Conservation (phyloP, 1,284 basidiomycete species). For the Sutorius eximius region DNA sequence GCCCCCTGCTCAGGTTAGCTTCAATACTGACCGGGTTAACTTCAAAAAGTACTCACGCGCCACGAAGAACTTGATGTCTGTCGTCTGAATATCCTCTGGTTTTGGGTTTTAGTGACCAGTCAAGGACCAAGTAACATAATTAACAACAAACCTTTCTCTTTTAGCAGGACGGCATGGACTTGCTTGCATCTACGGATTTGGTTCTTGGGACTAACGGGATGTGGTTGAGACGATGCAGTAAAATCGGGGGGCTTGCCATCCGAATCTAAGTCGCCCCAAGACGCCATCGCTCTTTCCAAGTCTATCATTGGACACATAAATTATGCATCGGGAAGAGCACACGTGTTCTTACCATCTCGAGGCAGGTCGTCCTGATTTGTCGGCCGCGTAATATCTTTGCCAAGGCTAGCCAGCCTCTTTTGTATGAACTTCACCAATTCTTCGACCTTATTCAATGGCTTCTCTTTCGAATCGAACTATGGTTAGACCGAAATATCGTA, state of each 20-base stretch:
- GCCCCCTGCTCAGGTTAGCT: not conserved
- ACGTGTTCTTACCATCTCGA: not conserved
- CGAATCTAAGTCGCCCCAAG: not conserved
- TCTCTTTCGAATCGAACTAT: not conserved
- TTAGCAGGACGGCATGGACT: not conserved
- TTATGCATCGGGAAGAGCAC: not conserved
- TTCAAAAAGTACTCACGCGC: constrained; percentile 6
- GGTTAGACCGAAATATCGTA: not conserved
- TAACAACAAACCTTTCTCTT: constrained; percentile 1
- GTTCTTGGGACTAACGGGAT: not conserved
- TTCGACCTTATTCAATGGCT: not conserved
- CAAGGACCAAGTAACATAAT: too few relatives aligned
- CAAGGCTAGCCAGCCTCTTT: not conserved
- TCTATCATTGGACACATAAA: not conserved
- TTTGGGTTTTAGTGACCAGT: not conserved
- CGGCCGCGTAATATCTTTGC: not conserved
- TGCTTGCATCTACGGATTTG: constrained; percentile 4
- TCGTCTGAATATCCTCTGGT: not conserved
- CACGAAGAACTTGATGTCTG: constrained; percentile 10
- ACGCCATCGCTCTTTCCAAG: not conserved
- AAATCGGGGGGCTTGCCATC: not conserved
- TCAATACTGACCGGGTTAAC: not conserved
- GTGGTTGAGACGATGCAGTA: not conserved
- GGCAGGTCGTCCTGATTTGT: not conserved
- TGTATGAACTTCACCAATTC: not conserved